These are phyloP conservation scores for Pseudogymnoascus sp. DNA, from an alignment of 2,329 filamentous ascomycete genomes.

Conservation along the genomic window DNA sequence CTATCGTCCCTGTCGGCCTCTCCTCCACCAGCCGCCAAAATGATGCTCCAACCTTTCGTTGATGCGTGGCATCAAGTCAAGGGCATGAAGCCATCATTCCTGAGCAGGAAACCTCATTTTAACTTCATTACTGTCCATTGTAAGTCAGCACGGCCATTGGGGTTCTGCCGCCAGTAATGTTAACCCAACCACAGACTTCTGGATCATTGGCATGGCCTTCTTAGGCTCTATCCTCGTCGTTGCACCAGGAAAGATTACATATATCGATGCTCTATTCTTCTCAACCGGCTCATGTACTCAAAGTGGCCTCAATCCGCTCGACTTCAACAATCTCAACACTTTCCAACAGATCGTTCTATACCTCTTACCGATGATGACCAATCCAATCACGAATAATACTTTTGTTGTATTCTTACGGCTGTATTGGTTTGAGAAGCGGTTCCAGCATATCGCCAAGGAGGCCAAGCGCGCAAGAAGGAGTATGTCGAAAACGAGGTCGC, in stretches of 20 bases:
- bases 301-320: conserved; percentile 78
- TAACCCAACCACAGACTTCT: conserved; percentile 52
- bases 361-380: conserved; percentile 63
- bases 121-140: conserved; percentile 79
- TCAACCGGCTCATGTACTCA: conserved; percentile 82
- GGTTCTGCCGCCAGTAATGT: conserved; percentile 10
- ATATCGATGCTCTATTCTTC: conserved; percentile 86
- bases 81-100: conserved; percentile 47
- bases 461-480: conserved; percentile 59
- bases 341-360: conserved; percentile 70
- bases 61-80: conserved; percentile 36
- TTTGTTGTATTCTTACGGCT: conserved; percentile 86
- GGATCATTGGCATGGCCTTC: conserved; percentile 67
- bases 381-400: conserved; percentile 76
- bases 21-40: background rate
- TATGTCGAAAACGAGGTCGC: conserved; percentile 45
- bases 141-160: conserved; percentile 35
- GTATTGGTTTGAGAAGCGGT: conserved; percentile 97
- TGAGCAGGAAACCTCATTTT: conserved; percentile 58
- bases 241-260: conserved; percentile 53
- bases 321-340: conserved; percentile 59
- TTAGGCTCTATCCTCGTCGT: conserved; percentile 73
- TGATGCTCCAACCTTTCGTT: conserved; percentile 12
- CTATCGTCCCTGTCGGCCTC: background rate
- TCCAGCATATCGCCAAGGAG: conserved; percentile 74